Base-by-base conservation (phyloP, 2,329 filamentous ascomycete genomes). In the Penicillium frequentans region DNA sequence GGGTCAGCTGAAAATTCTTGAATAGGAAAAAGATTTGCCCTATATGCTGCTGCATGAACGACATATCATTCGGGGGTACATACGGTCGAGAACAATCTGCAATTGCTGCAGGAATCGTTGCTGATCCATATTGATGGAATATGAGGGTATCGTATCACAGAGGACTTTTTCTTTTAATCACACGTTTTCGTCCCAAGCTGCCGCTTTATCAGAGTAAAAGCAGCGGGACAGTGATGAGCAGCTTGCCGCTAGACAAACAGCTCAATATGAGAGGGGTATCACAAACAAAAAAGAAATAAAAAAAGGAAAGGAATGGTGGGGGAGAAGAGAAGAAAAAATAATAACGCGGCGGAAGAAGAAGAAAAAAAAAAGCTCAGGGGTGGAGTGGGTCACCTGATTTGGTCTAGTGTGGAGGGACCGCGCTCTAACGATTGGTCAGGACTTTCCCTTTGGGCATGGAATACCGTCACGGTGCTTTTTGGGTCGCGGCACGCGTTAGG, bases 101-200 rank as follows among this genome's bases (percentile, higher is more conserved):
- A 97, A 86, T 79, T 96, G 86, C 81, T 89, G 84, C 66, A 95
- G 84, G 74, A 97, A 92, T 79, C 90, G 86, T 76, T 91, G 87
- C 75, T 90, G 84, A 76, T 92, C 88, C 90, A 93, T 93, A 70
- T 60, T 75, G 69, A 55, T 57, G 49, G n/a, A 27, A 49, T 19
- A 45, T 39, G 60, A 44, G 39, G 39, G 39, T 39, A 39, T 47
- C 33, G 37, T 47, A 44, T 59, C 54, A 55, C 42, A 33, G 33
- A 43, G 54, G 45, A 60, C 42, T 53, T 55, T 48, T 46, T 49
- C 59, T 55, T 54, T 51, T 21, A 29, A 21, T 42, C 21, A 39
- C 5, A 37, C n/a, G 13, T 35, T 23, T 35, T 16, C 19, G 43
- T 60, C 57, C 57, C 50, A 54, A 60, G 57, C 56, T 55, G 57